Evolutionary conservation across 495 filamentous ascomycete species (phyloP).

Genomic region (Pyrenopolyporus hunteri): DNA sequence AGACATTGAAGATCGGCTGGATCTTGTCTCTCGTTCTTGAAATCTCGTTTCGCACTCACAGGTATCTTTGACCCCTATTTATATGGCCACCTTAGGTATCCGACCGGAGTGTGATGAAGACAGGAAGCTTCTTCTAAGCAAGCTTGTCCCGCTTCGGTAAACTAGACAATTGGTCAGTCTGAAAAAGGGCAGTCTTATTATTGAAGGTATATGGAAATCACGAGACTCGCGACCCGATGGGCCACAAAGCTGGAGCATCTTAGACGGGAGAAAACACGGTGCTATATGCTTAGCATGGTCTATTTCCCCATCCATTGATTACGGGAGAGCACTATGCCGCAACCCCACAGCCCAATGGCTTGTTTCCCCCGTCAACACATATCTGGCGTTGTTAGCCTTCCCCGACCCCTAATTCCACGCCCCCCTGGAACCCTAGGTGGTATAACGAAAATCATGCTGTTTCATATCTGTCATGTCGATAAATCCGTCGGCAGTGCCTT

Average conservation of each 20-base stretch:
- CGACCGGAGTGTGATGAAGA: conserved; percentile 30
- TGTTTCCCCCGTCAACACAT: background rate
- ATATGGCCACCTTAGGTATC: conserved; percentile 28
- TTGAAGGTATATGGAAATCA: conserved; percentile 33
- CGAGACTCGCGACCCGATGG: conserved; percentile 22
- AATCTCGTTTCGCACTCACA: conserved; percentile 31
- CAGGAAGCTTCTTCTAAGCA: conserved; percentile 21
- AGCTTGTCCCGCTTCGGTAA: conserved; percentile 22
- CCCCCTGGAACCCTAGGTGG: conserved; percentile 17
- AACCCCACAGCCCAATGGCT: background rate
- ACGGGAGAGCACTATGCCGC: background rate
- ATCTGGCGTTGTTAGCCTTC: background rate
- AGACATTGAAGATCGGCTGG: conserved; percentile 5
- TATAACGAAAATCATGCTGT: conserved; percentile 43
- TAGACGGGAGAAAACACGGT: conserved; percentile 29
- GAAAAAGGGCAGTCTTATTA: conserved; percentile 30
- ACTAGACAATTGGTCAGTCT: conserved; percentile 31
- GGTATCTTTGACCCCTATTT: conserved; percentile 29
- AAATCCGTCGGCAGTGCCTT: conserved; percentile 34
- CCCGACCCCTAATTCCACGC: background rate
- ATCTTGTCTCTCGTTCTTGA: conserved; percentile 21
- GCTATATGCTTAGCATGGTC: conserved; percentile 34
- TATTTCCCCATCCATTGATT: background rate
- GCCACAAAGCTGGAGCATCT: conserved; percentile 25
- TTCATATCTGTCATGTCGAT: conserved; percentile 43